phyloP scores from a whole-genome alignment of 441 rosid species.

The Metrosideros polymorpha region DNA sequence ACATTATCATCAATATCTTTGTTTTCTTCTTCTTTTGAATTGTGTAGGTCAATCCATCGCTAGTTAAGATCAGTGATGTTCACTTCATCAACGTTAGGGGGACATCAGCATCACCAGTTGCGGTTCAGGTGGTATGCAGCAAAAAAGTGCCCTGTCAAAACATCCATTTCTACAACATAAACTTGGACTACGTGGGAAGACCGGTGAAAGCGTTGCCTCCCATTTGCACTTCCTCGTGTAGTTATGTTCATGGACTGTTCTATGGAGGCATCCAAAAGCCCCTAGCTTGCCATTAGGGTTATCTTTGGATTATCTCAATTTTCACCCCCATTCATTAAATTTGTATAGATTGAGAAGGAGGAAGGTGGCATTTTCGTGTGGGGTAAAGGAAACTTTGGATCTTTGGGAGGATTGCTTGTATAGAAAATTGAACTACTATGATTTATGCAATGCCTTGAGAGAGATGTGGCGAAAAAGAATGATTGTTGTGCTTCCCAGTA shows the following conservation, averaged over 20 bases:
- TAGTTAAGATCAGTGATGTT: constrained; percentile 37
- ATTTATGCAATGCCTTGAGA: not conserved
- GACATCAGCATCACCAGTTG: constrained; percentile 29
- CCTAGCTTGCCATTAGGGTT: constrained; percentile 24
- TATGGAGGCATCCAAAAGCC: constrained; percentile 35
- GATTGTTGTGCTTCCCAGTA: not conserved
- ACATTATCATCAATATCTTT: not conserved
- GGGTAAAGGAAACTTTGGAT: not conserved
- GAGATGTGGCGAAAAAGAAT: not conserved
- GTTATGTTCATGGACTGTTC: constrained; percentile 10
- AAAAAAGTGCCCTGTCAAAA: constrained; percentile 28
- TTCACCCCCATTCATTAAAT: not conserved
- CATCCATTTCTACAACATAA: constrained; percentile 20
- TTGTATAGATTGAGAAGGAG: not conserved
- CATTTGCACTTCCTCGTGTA: constrained; percentile 24
- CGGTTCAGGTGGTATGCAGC: constrained; percentile 42
- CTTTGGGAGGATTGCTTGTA: not conserved
- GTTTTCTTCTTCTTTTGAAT: not conserved
- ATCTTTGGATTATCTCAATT: not conserved
- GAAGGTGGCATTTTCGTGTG: not conserved
- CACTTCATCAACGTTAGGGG: constrained; percentile 39
- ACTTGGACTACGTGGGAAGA: constrained; percentile 27
- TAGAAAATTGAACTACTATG: not conserved
- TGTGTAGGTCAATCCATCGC: constrained; percentile 24
- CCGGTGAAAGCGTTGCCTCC: constrained; percentile 1